Base-by-base conservation (phyloP, 1,139 yeast species). In the Yamadazyma triangularis region DNA sequence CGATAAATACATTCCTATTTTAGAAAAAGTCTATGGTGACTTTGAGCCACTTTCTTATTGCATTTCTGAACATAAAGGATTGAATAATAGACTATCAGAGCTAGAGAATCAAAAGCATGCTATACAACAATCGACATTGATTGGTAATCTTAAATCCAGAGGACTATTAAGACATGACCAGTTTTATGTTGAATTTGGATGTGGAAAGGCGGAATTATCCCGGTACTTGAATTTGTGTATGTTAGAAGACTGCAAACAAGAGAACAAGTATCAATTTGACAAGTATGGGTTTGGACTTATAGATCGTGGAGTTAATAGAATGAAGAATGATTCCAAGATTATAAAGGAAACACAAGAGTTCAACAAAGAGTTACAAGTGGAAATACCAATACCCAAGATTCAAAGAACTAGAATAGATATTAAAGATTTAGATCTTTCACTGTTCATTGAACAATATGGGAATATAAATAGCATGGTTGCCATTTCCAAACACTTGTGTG, bases 401-500 rank as follows among this genome's bases (percentile, higher is more conserved):
- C 53, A 60, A 36, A 64, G 94, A 40, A 57, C 78, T 8, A 71
- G 81, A 44, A 74, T 81, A 8, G 96, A 88, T 50, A 88, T 88
- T 36, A 85, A 84, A 53, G 95, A 88, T 48, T 52, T 88, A 21
- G 53, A 68, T 30, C 53, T 86, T 10, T 74, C 69, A 31, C 53
- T 59, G 14, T 68, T 79, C 22, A 38, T 79, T 1, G 48, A 53
- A 11, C 21, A 53, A 50, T 42, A 13, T 23, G 20, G 27, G 4
- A 33, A 47, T 9, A 27, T 36, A 3, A 50, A 51, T 1, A 32
- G 36, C 5, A 53, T 73, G 23, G 78, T 81, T 9, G 86, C 79
- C 2, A 76, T 87, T 2, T 86, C 95, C 3, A 88, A 88, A 53
- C 96, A 88, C 58, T 59, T 88, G 26, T 88, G 96, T 58, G 96